phyloP scores from a whole-genome alignment of 768 basidiomycete species.

The Mycena haematopus region DNA sequence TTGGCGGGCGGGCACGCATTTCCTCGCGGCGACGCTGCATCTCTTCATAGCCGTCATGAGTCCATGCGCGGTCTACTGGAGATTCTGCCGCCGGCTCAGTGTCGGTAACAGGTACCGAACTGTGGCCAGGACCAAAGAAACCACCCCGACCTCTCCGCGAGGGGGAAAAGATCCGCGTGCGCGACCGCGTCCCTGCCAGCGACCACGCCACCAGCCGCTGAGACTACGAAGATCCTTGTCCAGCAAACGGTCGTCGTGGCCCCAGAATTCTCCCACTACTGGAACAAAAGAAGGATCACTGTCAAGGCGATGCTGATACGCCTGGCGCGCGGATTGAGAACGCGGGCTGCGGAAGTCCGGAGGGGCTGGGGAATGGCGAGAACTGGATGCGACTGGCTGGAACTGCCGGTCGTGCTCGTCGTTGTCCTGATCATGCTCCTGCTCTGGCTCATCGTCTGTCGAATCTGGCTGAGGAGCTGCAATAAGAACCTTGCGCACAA shows the following conservation, averaged over 20 bases:
- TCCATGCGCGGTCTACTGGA: conserved; percentile 77
- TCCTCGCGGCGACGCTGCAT: conserved; percentile 76
- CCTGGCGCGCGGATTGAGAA: conserved; percentile 78
- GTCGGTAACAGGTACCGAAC: conserved; percentile 22
- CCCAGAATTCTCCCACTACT: conserved; percentile 92
- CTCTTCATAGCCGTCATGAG: conserved; percentile 89
- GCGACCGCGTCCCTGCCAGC: conserved; percentile 74
- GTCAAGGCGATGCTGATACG: conserved; percentile 83
- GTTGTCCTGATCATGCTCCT: background rate
- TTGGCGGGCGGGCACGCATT: conserved; percentile 43
- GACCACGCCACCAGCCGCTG: conserved; percentile 88
- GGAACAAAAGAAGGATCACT: conserved; percentile 90
- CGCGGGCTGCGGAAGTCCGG: conserved; percentile 38
- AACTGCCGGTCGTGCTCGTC: conserved; percentile 34
- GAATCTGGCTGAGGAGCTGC: conserved; percentile 31
- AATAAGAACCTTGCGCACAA: conserved; percentile 30
- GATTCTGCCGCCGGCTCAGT: conserved; percentile 46
- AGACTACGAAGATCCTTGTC: conserved; percentile 83
- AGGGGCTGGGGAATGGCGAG: conserved; percentile 37
- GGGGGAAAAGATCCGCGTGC: conserved; percentile 57
- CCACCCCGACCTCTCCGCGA: conserved; percentile 67
- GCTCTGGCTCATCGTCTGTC: conserved; percentile 35
- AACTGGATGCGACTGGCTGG: conserved; percentile 45
- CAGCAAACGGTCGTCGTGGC: conserved; percentile 89
- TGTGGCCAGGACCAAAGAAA: conserved; percentile 33